Conservation (phyloP, 1,284 basidiomycete species). For the Irpex rosettiformis region DNA sequence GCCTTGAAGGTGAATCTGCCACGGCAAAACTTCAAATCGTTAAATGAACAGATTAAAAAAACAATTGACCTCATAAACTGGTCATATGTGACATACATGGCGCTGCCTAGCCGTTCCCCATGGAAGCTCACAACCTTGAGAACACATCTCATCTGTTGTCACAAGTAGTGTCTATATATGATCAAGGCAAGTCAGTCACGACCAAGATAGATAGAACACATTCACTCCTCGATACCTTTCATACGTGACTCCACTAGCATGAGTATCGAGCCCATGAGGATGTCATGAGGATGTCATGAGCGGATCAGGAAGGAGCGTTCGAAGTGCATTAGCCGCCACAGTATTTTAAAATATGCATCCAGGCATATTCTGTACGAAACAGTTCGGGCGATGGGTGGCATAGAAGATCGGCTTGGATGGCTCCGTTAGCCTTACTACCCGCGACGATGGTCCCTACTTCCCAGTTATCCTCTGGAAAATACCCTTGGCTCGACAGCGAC, state of each 20-base stretch:
- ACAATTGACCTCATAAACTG: not conserved
- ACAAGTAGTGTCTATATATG: not conserved
- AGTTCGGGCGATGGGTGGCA: not conserved
- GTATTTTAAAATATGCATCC: not conserved
- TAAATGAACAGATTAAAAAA: not conserved
- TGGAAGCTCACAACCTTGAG: not conserved
- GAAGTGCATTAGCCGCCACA: not conserved
- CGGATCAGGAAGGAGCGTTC: not conserved
- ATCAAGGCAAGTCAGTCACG: not conserved
- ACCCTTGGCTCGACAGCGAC: not conserved
- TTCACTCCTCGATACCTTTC: not conserved
- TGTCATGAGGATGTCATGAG: not conserved
- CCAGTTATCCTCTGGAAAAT: too few species aligned
- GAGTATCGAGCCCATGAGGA: not conserved
- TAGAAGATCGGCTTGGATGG: not conserved
- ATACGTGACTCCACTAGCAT: not conserved
- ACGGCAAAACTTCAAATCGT: not conserved
- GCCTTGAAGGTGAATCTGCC: not conserved
- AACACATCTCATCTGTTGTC: not conserved
- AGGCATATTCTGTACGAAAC: not conserved
- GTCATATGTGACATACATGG: not conserved
- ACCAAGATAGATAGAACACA: not conserved
- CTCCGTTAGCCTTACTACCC: not conserved
- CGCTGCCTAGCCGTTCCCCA: not conserved
- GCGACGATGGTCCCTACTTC: not conserved